A percentile compares a stretch with the other conserved stretches of the same genome.
phyloP scores from a whole-genome alignment of 768 basidiomycete genomes.

The Lactarius deliciosus region DNA sequence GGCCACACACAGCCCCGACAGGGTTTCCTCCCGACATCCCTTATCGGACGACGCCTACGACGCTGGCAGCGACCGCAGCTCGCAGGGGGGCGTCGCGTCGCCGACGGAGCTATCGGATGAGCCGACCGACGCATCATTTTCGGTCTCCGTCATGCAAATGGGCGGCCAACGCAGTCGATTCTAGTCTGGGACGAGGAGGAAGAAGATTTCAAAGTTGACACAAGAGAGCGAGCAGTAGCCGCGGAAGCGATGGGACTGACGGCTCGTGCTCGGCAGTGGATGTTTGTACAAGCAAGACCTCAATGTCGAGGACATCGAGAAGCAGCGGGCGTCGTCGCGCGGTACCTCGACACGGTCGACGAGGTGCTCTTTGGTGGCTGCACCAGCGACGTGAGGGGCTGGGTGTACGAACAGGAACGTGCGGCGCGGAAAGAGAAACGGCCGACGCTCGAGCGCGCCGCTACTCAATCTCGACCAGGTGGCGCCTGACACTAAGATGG shows the following conservation, averaged over 20 bases:
- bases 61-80: slow-evolving; percentile 63
- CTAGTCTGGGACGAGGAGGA: slow-evolving; percentile 82
- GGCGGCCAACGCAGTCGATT: slow-evolving; percentile 61
- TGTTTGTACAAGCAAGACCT: slow-evolving; percentile 79
- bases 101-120: slow-evolving; percentile 37
- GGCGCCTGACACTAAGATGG: neutral
- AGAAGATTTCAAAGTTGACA: slow-evolving; percentile 46
- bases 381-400: slow-evolving; percentile 48
- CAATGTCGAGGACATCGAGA: slow-evolving; percentile 48
- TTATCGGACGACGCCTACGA: slow-evolving; percentile 83
- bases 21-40: slow-evolving; percentile 58
- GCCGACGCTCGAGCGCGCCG: slow-evolving; percentile 48
- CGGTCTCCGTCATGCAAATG: slow-evolving; percentile 68
- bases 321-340: slow-evolving; percentile 56
- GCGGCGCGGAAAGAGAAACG: slow-evolving; percentile 44
- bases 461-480: slow-evolving; percentile 37
- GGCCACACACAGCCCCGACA: slow-evolving; percentile 34
- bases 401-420: slow-evolving; percentile 49
- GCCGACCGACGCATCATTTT: slow-evolving; percentile 56
- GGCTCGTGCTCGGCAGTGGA: slow-evolving; percentile 74
- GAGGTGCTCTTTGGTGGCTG: slow-evolving; percentile 70
- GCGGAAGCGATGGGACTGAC: slow-evolving; percentile 77
- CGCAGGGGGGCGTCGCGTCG: slow-evolving; percentile 46
- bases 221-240: slow-evolving; percentile 47
- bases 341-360: slow-evolving; percentile 78